phyloP scores from a whole-genome alignment of 768 basidiomycete genomes.

The Coprinopsis marcescibilis region DNA sequence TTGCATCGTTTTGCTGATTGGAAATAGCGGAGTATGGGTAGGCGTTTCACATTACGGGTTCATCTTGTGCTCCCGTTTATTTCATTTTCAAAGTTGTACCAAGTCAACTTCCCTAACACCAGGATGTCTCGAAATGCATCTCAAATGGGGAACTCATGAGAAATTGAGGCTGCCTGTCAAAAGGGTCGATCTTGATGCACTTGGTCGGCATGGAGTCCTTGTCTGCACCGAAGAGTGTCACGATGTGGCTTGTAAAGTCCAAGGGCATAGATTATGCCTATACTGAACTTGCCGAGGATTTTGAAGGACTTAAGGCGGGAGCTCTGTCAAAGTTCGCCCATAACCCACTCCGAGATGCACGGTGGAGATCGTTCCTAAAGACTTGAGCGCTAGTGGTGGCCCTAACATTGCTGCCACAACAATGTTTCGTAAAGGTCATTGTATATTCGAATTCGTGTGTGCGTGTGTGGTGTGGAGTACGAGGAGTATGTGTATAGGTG shows the following conservation, averaged over 20 bases:
- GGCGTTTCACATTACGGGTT: no score
- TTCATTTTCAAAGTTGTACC: neutral
- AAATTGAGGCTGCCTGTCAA: neutral
- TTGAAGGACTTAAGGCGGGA: neutral
- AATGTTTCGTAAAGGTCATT: no score
- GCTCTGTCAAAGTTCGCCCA: no score
- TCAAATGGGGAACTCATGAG: neutral
- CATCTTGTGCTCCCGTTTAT: no score
- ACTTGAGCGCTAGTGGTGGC: no score
- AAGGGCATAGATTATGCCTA: neutral
- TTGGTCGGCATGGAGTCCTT: neutral
- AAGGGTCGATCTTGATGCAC: neutral
- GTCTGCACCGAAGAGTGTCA: neutral
- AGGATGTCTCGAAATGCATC: neutral
- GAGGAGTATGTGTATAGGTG: no score
- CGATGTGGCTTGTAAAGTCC: neutral
- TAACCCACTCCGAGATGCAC: constrained; percentile 1
- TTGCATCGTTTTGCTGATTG: neutral
- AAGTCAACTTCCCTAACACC: neutral
- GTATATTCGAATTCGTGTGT: neutral
- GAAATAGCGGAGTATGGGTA: neutral
- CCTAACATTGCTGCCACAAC: no score
- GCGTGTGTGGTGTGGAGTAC: no score
- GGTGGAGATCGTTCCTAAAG: no score
- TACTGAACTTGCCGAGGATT: neutral